These are phyloP conservation scores for Amphibolis antarctica DNA, from an alignment of 106 monocot genomes.

Conservation along the genomic window DNA sequence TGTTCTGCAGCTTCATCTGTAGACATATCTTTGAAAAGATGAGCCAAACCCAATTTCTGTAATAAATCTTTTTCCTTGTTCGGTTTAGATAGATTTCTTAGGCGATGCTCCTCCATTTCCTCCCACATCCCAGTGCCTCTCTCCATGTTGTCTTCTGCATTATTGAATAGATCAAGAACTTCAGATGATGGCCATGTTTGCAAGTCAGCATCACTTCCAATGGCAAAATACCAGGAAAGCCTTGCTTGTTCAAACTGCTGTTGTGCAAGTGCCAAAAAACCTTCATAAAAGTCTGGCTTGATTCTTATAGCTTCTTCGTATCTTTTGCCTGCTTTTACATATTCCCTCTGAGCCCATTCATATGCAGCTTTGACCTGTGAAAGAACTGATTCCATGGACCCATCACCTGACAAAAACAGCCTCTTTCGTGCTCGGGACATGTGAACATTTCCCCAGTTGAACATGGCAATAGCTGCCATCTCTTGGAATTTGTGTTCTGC, in stretches of 20 bases:
- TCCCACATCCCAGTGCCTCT: conserved; percentile 82
- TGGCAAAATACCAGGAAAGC: conserved; percentile 66
- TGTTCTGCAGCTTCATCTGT: conserved; percentile 64
- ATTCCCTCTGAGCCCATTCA: conserved; percentile 54
- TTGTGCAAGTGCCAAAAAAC: conserved; percentile 53
- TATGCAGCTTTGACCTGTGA: conserved; percentile 36
- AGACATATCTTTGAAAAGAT: conserved; percentile 37
- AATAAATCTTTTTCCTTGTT: conserved; percentile 45
- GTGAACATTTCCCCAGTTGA: conserved; percentile 94
- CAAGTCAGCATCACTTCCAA: conserved; percentile 43
- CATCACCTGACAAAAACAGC: conserved; percentile 38
- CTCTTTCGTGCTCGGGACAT: conserved; percentile 82
- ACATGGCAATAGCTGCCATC: conserved; percentile 85
- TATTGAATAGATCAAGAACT: conserved; percentile 53
- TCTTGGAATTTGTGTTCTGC: conserved; percentile 80
- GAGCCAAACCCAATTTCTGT: conserved; percentile 47
- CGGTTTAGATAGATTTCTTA: conserved; percentile 40
- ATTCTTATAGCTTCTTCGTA: conserved; percentile 71
- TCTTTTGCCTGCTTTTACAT: conserved; percentile 55
- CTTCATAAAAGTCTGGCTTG: conserved; percentile 85
- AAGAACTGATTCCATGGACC: conserved; percentile 36
- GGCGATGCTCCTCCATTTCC: conserved; percentile 43
- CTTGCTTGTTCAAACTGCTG: conserved; percentile 87
- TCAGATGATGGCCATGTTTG: conserved; percentile 39
- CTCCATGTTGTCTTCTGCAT: conserved; percentile 80